A percentile compares a stretch with the other conserved stretches of the same genome.
Conservation (phyloP, 2,329 filamentous ascomycete genomes). For the Colletotrichum sp. region DNA sequence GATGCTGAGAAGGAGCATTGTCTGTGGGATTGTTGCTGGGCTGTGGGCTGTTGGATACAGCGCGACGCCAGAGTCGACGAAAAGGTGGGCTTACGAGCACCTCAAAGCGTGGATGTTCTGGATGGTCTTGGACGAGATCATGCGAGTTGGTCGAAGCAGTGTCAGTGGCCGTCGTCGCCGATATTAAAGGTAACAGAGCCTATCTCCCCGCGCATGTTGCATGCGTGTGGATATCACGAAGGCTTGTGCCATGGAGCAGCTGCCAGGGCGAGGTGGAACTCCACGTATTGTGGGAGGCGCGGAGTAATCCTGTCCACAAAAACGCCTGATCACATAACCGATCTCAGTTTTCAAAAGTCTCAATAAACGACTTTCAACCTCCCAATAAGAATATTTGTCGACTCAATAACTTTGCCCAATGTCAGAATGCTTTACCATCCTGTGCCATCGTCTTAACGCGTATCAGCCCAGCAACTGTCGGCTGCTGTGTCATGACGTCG, state of each 20-base stretch:
- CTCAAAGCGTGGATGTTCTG: conserved; percentile 23
- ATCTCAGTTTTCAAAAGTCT: neutral
- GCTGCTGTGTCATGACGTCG: neutral
- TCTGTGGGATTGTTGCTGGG: conserved; percentile 18
- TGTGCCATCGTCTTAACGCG: neutral
- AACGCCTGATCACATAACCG: neutral
- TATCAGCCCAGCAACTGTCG: neutral
- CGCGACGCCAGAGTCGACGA: conserved; percentile 21
- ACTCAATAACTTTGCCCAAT: neutral
- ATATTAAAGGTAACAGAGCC: neutral
- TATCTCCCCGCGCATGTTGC: neutral
- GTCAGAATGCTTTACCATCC: neutral
- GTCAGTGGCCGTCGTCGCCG: neutral
- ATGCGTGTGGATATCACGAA: neutral
- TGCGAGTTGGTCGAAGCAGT: conserved; percentile 20
- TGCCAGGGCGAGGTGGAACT: neutral
- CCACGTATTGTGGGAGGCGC: neutral
- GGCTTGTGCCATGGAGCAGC: neutral
- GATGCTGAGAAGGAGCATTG: conserved; percentile 19
- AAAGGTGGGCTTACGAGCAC: conserved; percentile 25
- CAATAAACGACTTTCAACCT: accelerated
- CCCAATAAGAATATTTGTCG: neutral
- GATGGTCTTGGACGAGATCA: conserved; percentile 22
- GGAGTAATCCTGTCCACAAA: neutral
- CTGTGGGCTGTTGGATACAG: conserved; percentile 24